Evolutionary conservation across 805 yeast species (phyloP).

Genomic region (Saturnispora besseyi): DNA sequence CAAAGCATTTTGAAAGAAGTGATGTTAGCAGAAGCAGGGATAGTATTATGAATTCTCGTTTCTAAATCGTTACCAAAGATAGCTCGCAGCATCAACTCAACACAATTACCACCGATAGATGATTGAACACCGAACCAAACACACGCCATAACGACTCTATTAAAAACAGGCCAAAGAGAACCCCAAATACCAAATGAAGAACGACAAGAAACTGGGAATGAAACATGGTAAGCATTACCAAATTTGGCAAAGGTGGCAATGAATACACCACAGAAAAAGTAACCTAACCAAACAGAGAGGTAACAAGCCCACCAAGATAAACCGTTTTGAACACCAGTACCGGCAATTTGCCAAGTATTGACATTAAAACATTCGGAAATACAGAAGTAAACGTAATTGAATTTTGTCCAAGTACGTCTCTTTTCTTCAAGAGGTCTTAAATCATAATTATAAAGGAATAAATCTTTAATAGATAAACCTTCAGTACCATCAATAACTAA

Average conservation of each 20-base stretch:
- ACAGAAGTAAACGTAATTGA: slow-evolving; percentile 12
- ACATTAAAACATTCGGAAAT: slow-evolving; percentile 25
- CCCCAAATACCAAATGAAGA: slow-evolving; percentile 41
- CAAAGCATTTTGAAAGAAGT: slow-evolving; percentile 35
- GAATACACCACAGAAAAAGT: slow-evolving; percentile 26
- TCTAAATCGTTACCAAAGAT: slow-evolving; percentile 24
- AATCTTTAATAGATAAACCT: slow-evolving; percentile 42
- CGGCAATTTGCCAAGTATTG: slow-evolving; percentile 28
- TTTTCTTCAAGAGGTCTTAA: slow-evolving; percentile 25
- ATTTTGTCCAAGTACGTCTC: slow-evolving; percentile 26
- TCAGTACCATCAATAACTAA: slow-evolving; percentile 21
- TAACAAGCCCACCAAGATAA: slow-evolving; percentile 16
- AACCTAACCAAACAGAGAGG: slow-evolving; percentile 15
- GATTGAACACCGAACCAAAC: slow-evolving; percentile 41
- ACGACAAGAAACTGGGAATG: slow-evolving; percentile 38
- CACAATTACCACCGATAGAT: slow-evolving; percentile 38
- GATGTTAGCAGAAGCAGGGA: slow-evolving; percentile 32
- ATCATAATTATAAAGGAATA: slow-evolving; percentile 42
- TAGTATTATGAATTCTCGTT: slow-evolving; percentile 29
- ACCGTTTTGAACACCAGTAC: slow-evolving; percentile 25
- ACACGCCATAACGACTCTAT: slow-evolving; percentile 35
- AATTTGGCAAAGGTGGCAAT: slow-evolving; percentile 40
- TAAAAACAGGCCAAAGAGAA: slow-evolving; percentile 33
- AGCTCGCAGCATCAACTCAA: slow-evolving; percentile 29
- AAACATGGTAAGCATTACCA: slow-evolving; percentile 43